Evolutionary conservation across 768 basidiomycete species (phyloP).

Genomic region (Tricholoma furcatifolium): DNA sequence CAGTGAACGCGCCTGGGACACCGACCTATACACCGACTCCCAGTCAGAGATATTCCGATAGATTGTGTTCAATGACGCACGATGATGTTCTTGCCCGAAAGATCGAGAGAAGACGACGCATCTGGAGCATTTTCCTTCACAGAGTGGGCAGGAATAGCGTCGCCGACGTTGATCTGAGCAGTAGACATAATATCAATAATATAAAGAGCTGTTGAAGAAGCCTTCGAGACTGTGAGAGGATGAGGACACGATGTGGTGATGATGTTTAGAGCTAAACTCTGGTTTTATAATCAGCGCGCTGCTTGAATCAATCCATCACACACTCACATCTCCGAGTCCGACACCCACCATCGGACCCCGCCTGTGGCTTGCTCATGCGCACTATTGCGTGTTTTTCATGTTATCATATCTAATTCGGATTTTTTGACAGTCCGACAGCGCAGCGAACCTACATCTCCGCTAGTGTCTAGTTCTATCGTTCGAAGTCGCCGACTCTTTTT

Average conservation of each 20-base stretch:
- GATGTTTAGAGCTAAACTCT: neutral
- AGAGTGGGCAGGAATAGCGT: slow-evolving; percentile 43
- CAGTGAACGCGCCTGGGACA: slow-evolving; percentile 78
- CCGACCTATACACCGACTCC: slow-evolving; percentile 45
- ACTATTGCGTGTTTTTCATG: too few species aligned
- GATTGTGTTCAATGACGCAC: slow-evolving; percentile 33
- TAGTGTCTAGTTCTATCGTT: too few species aligned
- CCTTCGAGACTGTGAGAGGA: neutral
- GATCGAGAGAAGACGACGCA: slow-evolving; percentile 36
- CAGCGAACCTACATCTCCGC: too few species aligned
- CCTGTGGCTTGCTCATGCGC: too few species aligned
- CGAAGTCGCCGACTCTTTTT: too few species aligned
- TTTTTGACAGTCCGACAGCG: too few species aligned
- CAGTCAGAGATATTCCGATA: neutral
- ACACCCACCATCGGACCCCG: too few species aligned
- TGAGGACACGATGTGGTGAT: neutral
- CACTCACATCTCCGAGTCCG: too few species aligned
- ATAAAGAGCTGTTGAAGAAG: neutral
- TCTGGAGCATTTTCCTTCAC: slow-evolving; percentile 63
- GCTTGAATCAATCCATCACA: too few species aligned
- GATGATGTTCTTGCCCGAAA: slow-evolving; percentile 63
- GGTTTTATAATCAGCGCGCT: too few species aligned
- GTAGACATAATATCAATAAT: slow-evolving; percentile 5
- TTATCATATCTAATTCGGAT: too few species aligned
- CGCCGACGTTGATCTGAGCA: slow-evolving; percentile 47